phyloP scores from a whole-genome alignment of 257 asterid genomes.

The Avicennia marina region DNA sequence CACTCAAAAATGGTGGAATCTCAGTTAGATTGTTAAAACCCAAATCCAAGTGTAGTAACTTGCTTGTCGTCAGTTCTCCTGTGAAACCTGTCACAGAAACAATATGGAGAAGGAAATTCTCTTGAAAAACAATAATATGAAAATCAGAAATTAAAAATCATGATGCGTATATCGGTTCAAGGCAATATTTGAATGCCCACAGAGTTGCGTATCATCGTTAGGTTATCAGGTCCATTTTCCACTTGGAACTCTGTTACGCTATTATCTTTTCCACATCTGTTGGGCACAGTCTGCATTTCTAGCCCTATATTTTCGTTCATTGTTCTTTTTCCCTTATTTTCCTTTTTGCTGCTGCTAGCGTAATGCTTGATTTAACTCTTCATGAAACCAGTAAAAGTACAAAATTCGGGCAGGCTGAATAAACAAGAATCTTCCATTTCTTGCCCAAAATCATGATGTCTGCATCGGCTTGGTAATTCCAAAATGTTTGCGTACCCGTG shows the following conservation, averaged over 20 bases:
- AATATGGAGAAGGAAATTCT: neutral
- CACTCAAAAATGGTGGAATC: slow-evolving; percentile 15
- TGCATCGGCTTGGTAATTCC: too few relatives aligned
- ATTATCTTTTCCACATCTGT: neutral
- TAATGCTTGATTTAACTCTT: too few relatives aligned
- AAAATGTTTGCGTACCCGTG: too few relatives aligned
- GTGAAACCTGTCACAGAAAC: slow-evolving; percentile 11
- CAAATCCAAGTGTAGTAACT: slow-evolving; percentile 17
- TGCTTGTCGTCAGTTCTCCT: slow-evolving; percentile 16
- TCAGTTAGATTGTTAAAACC: neutral
- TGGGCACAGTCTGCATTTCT: too few relatives aligned
- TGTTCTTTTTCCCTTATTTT: too few relatives aligned
- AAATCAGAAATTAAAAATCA: too few relatives aligned
- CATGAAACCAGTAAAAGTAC: neutral
- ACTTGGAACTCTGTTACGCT: neutral
- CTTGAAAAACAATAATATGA: too few relatives aligned
- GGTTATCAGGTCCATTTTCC: too few relatives aligned
- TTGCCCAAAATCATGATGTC: neutral
- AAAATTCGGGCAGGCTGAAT: neutral
- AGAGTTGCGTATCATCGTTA: too few relatives aligned
- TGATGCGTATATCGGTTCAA: neutral
- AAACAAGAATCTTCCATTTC: neutral
- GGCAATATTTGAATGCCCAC: neutral
- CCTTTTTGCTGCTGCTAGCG: too few relatives aligned
- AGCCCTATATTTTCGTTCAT: too few relatives aligned